Evolutionary conservation across 2,329 filamentous ascomycete genomes (phyloP).

Genomic region (Chrysoporthe puriensis): DNA sequence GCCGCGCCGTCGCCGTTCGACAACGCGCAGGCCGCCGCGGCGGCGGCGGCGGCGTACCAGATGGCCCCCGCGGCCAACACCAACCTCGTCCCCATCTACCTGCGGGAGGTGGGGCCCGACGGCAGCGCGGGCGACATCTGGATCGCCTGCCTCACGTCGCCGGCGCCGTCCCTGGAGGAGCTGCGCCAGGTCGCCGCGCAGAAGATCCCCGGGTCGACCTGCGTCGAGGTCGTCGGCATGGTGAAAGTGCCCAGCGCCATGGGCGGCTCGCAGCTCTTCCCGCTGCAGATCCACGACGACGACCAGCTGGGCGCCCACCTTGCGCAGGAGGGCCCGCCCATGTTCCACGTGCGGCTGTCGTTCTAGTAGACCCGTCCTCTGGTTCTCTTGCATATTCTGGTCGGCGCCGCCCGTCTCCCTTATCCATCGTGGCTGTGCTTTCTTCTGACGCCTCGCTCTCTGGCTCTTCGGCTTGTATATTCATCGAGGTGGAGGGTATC

Average conservation of each 20-base stretch:
- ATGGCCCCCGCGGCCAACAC: constrained; percentile 16
- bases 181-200: constrained; percentile 63
- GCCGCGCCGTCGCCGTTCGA: constrained; percentile 31
- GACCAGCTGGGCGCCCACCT: constrained; percentile 75
- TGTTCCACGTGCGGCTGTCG: constrained; percentile 45
- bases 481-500: background rate
- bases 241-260: constrained; percentile 52
- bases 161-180: constrained; percentile 61
- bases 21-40: background rate
- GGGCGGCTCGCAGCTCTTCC: constrained; percentile 62
- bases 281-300: constrained; percentile 69
- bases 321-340: constrained; percentile 55
- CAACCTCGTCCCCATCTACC: constrained; percentile 59
- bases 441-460: background rate
- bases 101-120: constrained; percentile 70
- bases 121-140: constrained; percentile 59
- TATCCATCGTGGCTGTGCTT: background rate
- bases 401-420: background rate
- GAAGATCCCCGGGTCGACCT: constrained; percentile 63
- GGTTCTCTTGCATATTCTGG: background rate
- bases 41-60: constrained; percentile 14
- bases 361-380: constrained; percentile 2
- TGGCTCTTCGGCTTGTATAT: background rate
- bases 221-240: constrained; percentile 67
- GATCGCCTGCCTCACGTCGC: constrained; percentile 64